Evolutionary conservation across 2,329 filamentous ascomycete genomes (phyloP), one percentile per base, ranked within the genome.

Genomic region (Fusarium oxysporum): DNA sequence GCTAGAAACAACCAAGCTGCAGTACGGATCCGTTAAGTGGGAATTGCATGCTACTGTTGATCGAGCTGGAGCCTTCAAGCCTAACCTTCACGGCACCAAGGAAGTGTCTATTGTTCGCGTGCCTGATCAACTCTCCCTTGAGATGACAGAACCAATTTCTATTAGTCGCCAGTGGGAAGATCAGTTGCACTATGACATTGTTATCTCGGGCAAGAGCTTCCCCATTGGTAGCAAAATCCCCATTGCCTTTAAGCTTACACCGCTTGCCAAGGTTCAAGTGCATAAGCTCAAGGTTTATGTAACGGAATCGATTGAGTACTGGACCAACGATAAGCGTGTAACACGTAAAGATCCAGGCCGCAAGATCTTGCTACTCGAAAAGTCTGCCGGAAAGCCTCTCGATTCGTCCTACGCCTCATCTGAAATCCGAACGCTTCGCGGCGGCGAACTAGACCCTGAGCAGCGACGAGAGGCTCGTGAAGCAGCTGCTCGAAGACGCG

Each of bases 91-190:
- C 63, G 95, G 95, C 43, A 88, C 86, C 47, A 94, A 95, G 80
- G 95, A 97, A 80, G 91, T 98, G 6, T 89, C 88, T 13, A 90
- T 98, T 53, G 94, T 97, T 59, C 92, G 95, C 48, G 91, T 96
- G 7, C 95, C 95, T 0, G 91, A 96, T 54, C 94, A 97, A 82
- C 90, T 95, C 50, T 97, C 95, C 1, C 85, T 97, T 30, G 95
- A 98, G 81, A 94, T 94, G 81, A 92, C 95, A 32, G 95, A 98
- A 79, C 95, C 95, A 6, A 97, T 98, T 77, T 96, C 95, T 16
- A 97, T 98, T 78, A 96, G 93, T 72, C 88, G 95, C 25, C 95
- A 94, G 70, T 98, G 95, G 95, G 95, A 98, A 80, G 95, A 98
- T 75, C 95, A 97, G 78, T 86, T 98, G 37, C 94, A 97, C 78